phyloP scores from a whole-genome alignment of 2,329 filamentous ascomycete species.

The Cladophialophora exuberans region DNA sequence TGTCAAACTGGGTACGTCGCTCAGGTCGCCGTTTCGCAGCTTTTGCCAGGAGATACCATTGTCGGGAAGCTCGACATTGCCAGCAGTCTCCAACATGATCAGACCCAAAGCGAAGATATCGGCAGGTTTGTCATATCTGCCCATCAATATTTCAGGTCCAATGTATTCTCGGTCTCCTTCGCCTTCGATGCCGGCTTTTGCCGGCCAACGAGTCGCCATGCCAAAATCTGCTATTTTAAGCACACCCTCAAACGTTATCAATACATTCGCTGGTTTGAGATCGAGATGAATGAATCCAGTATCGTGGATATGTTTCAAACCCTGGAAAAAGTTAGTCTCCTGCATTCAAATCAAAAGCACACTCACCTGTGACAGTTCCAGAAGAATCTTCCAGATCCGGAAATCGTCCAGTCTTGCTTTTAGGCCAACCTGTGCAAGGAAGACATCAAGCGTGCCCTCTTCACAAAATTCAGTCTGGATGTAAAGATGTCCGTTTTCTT shows the following conservation, averaged over 20 bases:
- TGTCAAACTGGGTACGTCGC: conserved; percentile 84
- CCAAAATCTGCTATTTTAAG: conserved; percentile 71
- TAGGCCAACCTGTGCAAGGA: conserved; percentile 78
- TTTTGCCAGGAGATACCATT: conserved; percentile 91
- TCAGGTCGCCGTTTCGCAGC: conserved; percentile 84
- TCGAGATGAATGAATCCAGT: conserved; percentile 76
- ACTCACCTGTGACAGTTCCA: conserved; percentile 81
- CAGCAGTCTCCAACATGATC: conserved; percentile 92
- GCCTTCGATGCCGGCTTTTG: conserved; percentile 74
- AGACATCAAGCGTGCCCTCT: conserved; percentile 85
- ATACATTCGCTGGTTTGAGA: conserved; percentile 67
- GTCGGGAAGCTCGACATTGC: conserved; percentile 90
- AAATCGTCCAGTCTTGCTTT: conserved; percentile 93
- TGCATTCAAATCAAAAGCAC: background rate
- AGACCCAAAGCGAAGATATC: conserved; percentile 94
- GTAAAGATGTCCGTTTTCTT: conserved; percentile 81
- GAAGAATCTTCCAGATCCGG: conserved; percentile 95
- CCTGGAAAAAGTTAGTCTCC: conserved; percentile 56
- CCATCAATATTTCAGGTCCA: conserved; percentile 86
- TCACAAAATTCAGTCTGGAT: conserved; percentile 98
- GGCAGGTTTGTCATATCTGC: conserved; percentile 84
- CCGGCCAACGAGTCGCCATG: conserved; percentile 77
- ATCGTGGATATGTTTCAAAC: conserved; percentile 86
- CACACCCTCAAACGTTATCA: conserved; percentile 68
- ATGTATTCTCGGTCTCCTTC: conserved; percentile 98